phyloP scores from a whole-genome alignment of 139 green algal genomes.

The Chlamydomonas applanata region DNA sequence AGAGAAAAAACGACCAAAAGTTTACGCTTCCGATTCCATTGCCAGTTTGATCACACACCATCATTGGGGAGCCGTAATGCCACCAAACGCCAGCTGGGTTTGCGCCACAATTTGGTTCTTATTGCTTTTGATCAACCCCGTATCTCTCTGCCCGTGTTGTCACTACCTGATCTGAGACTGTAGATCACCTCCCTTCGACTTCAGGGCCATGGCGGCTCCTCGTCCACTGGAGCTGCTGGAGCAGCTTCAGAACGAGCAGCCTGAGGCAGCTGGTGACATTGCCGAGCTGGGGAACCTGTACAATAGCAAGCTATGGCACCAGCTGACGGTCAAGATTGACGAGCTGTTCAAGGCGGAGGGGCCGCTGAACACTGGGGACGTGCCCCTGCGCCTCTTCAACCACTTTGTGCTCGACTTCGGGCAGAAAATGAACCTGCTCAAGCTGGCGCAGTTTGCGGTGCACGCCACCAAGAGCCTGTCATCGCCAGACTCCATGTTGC shows the following conservation, averaged over 20 bases:
- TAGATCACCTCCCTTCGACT: no score
- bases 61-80: no score
- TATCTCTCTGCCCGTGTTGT: no score
- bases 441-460: slow-evolving; percentile 85
- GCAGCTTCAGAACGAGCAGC: slow-evolving; percentile 45
- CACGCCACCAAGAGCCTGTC: slow-evolving; percentile 54
- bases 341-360: slow-evolving; percentile 36
- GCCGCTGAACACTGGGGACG: slow-evolving; percentile 52
- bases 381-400: slow-evolving; percentile 79
- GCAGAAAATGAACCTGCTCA: slow-evolving; percentile 90
- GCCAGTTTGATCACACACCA: no score
- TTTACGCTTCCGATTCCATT: no score
- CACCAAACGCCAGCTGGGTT: no score
- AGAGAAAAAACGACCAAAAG: no score
- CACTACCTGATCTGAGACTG: no score
- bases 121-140: no score
- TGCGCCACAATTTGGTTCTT: no score
- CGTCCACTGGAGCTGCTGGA: slow-evolving; percentile 52
- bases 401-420: slow-evolving; percentile 92
- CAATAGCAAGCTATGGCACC: slow-evolving; percentile 95
- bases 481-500: slow-evolving; percentile 29
- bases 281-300: slow-evolving; percentile 73
- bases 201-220: no score
- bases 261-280: slow-evolving; percentile 52
- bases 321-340: slow-evolving; percentile 91